These are phyloP conservation scores for Colletotrichum melonis DNA, from an alignment of 2,329 filamentous ascomycete species.

Conservation along the genomic window DNA sequence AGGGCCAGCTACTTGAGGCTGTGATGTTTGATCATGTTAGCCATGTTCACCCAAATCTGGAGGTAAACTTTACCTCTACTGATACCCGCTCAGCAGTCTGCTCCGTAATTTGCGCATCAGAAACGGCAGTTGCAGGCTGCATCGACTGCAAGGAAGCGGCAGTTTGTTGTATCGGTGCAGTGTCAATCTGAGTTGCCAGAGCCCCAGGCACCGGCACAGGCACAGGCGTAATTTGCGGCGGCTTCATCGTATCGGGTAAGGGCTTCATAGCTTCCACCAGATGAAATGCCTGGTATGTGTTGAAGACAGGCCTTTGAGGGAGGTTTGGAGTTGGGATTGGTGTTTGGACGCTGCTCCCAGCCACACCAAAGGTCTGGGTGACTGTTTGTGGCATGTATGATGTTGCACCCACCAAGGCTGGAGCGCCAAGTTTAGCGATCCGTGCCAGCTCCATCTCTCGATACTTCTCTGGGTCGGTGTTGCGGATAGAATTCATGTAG, in stretches of 20 bases:
- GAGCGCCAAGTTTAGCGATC: neutral
- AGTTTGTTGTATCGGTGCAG: neutral
- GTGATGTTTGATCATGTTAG: conserved; percentile 1
- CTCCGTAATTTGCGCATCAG: neutral
- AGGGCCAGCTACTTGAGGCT: conserved; percentile 8
- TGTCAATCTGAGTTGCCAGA: neutral
- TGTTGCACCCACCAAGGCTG: neutral
- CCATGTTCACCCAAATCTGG: neutral
- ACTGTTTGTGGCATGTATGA: neutral
- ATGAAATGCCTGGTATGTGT: neutral
- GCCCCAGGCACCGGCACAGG: neutral
- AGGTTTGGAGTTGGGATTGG: neutral
- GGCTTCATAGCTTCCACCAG: neutral
- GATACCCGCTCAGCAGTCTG: neutral
- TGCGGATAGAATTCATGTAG: conserved; percentile 46
- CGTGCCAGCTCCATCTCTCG: conserved; percentile 37
- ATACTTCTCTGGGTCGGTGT: conserved; percentile 47
- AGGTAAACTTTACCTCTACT: conserved; percentile 1
- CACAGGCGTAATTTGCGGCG: neutral
- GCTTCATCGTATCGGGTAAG: neutral
- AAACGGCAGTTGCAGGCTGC: neutral
- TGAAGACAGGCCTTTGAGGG: neutral
- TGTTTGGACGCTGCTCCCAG: neutral
- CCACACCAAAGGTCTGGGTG: neutral
- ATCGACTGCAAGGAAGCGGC: neutral